These are phyloP conservation scores for Leccinum fallax DNA, from an alignment of 1,284 basidiomycete species.

Conservation along the genomic window DNA sequence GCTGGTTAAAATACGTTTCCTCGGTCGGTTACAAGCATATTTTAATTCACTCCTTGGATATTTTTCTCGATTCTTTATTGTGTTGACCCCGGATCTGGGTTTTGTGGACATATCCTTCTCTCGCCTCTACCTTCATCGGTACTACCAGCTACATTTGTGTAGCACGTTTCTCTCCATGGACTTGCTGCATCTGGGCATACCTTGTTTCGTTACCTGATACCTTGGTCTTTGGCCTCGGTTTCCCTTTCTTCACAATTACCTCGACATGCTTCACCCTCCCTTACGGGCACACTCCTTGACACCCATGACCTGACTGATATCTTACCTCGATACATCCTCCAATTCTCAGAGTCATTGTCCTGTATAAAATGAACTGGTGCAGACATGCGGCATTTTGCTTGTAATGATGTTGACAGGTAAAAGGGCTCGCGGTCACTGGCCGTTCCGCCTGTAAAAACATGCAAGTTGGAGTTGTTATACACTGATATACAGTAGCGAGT, in stretches of 20 bases:
- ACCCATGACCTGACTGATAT: conserved; percentile 8
- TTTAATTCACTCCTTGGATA: conserved; percentile 17
- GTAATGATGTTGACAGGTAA: background rate
- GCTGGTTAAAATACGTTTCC: conserved; percentile 14
- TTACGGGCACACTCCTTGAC: conserved; percentile 10
- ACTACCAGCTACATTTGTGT: background rate
- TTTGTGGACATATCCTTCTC: conserved; percentile 15
- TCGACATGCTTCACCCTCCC: background rate
- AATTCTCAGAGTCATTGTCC: background rate
- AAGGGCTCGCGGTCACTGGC: background rate
- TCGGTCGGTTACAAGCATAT: background rate
- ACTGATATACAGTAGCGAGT: background rate
- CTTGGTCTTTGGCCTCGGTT: background rate
- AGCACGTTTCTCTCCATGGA: conserved; percentile 8
- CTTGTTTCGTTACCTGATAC: background rate
- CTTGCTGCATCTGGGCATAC: background rate
- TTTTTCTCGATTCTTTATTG: conserved; percentile 6
- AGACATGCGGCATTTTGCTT: too few relatives aligned
- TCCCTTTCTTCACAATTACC: background rate
- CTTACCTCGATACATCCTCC: background rate
- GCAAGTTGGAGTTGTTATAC: background rate
- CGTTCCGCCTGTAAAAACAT: background rate
- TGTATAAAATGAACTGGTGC: conserved; percentile 15
- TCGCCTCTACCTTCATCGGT: background rate
- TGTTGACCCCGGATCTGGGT: conserved; percentile 8